Base-by-base conservation (phyloP, 208 protist genomes). In the Leptomonas pyrrhocoris region DNA sequence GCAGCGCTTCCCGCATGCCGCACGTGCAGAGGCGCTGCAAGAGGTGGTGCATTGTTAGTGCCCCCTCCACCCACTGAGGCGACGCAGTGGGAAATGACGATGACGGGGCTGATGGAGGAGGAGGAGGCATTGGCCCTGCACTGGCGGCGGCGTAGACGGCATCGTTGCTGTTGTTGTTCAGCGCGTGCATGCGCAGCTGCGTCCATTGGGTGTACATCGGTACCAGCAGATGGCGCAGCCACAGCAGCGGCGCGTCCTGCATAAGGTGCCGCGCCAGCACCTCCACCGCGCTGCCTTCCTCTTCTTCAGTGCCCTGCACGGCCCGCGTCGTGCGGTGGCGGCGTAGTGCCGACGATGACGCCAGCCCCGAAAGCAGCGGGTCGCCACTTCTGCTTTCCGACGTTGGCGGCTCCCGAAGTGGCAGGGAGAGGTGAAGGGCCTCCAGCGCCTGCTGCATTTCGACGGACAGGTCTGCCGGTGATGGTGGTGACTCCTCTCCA, bases 151-250 rank as follows among this genome's bases (percentile, higher is more conserved):
- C 51, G 1, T 28, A 27, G 15, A 50, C 23, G 15, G 3, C 30
- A 9, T 42, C 2, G 18, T 16, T 50, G 51, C 13, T 13, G 9
- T n/a, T 31, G 58, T 31, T 60, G 46, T n/a, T n/a, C n/a, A n/a
- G n/a, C n/a, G n/a, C n/a, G n/a, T n/a, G n/a, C n/a, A 5, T 31
- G 50, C 25, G 34, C 61, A 13, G 64, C 65, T 62, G 72, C 40
- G 48, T 54, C 72, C 72, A 77, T 38, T 72, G 72, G 1, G 38
- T 46, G 64, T 68, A 77, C 72, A 77, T 71, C 19, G 72, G 72
- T 18, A 77, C 72, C 21, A 77, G 72, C 4, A 77, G 42, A 28
- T 50, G 67, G 13, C 58, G 63, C 48, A 77, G 64, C 72, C 72
- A 77, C 48, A 72, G 50, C 58, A 77, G 59, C 21, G 72, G 72